These are phyloP conservation scores for Cladophialophora yegresii DNA, from an alignment of 2,329 filamentous ascomycete genomes.

Conservation along the genomic window DNA sequence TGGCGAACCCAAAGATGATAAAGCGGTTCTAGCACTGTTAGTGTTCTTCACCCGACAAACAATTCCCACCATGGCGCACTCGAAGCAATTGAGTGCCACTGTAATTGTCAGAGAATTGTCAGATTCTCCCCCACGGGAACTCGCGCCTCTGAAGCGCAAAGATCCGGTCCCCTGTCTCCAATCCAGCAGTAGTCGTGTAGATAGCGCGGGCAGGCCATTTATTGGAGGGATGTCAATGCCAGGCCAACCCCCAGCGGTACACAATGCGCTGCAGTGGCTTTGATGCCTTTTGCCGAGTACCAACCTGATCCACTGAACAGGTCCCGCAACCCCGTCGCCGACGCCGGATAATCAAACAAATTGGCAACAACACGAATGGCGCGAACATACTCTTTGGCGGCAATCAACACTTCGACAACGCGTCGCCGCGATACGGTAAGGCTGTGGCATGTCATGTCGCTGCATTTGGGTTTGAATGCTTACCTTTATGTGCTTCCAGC, in stretches of 20 bases:
- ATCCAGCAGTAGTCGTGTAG: background rate
- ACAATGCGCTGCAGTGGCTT: background rate
- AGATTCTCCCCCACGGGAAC: background rate
- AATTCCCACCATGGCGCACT: background rate
- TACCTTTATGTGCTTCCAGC: background rate
- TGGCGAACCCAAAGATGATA: background rate
- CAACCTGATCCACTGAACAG: background rate
- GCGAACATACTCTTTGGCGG: background rate
- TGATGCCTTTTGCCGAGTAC: background rate
- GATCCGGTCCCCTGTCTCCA: background rate
- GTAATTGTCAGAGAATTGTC: background rate
- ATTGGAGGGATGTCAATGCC: background rate
- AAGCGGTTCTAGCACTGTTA: background rate
- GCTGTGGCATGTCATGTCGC: background rate
- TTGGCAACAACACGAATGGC: background rate
- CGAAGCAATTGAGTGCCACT: background rate
- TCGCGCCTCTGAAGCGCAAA: background rate
- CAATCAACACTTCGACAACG: background rate
- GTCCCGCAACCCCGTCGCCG: background rate
- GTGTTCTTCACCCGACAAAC: background rate
- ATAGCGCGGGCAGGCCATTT: background rate
- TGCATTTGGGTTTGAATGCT: background rate
- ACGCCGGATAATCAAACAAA: background rate
- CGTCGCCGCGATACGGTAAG: background rate
- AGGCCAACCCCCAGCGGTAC: background rate